Conservation (phyloP, 169 alveolate species). For the Cryptosporidium canis region DNA sequence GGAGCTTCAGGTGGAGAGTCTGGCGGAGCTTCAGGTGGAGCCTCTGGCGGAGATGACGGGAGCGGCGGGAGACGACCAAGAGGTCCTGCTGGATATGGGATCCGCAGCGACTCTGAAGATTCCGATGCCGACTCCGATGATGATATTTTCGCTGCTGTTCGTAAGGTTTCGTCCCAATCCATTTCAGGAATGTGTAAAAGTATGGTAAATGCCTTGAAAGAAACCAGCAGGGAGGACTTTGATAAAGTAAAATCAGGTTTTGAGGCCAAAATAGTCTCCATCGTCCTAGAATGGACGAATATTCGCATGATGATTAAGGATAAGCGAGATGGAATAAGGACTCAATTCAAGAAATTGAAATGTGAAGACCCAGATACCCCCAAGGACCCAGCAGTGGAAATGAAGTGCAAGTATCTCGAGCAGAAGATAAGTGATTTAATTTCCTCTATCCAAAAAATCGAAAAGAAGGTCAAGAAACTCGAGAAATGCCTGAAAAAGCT, state of each 20-base stretch:
- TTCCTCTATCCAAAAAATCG: background rate
- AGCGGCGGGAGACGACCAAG: background rate
- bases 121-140: slow-evolving; percentile 14
- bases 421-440: background rate
- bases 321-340: too few species aligned
- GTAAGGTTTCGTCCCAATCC: background rate
- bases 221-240: background rate
- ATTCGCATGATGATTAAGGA: too few species aligned
- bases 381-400: background rate
- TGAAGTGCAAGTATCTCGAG: background rate
- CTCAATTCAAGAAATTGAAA: too few species aligned
- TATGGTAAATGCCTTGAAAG: background rate
- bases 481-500: background rate
- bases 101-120: background rate
- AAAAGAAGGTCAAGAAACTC: background rate
- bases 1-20: background rate
- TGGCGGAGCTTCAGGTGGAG: background rate
- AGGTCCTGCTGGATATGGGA: background rate
- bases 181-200: background rate
- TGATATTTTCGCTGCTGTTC: background rate
- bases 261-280: too few species aligned
- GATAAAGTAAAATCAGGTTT: too few species aligned
- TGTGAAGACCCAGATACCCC: background rate
- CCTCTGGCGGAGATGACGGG: background rate
- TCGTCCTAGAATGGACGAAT: too few species aligned